Conservation (phyloP, 1,139 yeast species). For the Debaryomycetaceae sp. region DNA sequence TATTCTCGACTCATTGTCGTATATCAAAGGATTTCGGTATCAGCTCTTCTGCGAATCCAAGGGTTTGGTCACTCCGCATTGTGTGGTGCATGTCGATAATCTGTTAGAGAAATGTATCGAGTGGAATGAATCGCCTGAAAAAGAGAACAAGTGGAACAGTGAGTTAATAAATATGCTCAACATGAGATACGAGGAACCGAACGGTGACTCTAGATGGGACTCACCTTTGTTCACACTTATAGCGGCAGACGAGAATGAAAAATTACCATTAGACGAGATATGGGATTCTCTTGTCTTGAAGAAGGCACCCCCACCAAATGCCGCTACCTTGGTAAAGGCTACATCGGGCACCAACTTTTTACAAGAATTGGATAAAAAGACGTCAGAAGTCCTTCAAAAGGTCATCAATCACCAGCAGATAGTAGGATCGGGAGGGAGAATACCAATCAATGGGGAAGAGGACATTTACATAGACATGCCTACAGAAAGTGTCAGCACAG, state of each 20-base stretch:
- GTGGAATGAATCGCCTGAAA: conserved; percentile 46
- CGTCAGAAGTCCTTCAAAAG: conserved; percentile 59
- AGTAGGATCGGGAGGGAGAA: conserved; percentile 51
- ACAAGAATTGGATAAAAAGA: conserved; percentile 72
- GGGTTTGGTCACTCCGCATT: conserved; percentile 74
- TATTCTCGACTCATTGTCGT: conserved; percentile 78
- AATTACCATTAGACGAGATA: conserved; percentile 60
- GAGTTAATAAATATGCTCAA: conserved; percentile 65
- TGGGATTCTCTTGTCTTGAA: conserved; percentile 68
- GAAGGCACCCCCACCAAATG: conserved; percentile 68
- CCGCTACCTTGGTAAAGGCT: conserved; percentile 71
- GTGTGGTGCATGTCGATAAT: conserved; percentile 75
- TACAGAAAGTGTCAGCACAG: conserved; percentile 56
- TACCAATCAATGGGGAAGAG: conserved; percentile 33
- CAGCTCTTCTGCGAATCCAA: conserved; percentile 94
- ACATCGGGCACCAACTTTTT: conserved; percentile 71
- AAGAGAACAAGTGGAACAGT: conserved; percentile 57
- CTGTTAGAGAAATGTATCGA: conserved; percentile 58
- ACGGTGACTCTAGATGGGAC: conserved; percentile 86
- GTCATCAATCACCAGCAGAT: conserved; percentile 61
- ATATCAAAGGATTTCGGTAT: conserved; percentile 93
- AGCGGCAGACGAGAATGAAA: conserved; percentile 49
- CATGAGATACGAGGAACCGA: conserved; percentile 93
- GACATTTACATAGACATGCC: conserved; percentile 60
- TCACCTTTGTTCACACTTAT: conserved; percentile 79